Evolutionary conservation across 352 stramenopile species (phyloP).

Genomic region (Globisporangium ultimum): DNA sequence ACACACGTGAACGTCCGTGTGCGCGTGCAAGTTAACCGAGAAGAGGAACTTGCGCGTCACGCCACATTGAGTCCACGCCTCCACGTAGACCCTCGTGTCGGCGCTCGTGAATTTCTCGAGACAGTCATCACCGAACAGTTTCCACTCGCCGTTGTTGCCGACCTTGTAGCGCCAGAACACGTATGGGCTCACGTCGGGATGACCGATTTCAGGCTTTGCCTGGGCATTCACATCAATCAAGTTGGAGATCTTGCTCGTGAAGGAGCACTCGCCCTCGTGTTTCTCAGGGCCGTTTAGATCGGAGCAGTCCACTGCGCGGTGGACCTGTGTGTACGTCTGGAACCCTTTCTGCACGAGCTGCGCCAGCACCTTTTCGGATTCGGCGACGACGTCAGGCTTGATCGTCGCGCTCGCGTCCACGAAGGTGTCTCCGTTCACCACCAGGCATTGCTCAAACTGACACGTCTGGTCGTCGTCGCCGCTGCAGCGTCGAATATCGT

Average conservation of each 20-base stretch:
- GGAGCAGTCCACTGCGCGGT: constrained; percentile 51
- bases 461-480: constrained; percentile 32
- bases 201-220: constrained; percentile 17
- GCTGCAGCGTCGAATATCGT: constrained; percentile 33
- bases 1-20: constrained; percentile 42
- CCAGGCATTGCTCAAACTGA: constrained; percentile 51
- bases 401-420: constrained; percentile 30
- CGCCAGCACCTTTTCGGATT: constrained; percentile 36
- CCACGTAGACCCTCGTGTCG: constrained; percentile 45
- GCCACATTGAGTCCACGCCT: constrained; percentile 63
- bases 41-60: constrained; percentile 43
- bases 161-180: constrained; percentile 70
- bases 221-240: constrained; percentile 30
- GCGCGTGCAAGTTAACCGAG: constrained; percentile 46
- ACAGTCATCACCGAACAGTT: constrained; percentile 27
- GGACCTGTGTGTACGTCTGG: constrained; percentile 57
- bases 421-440: constrained; percentile 47
- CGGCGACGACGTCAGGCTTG: constrained; percentile 15
- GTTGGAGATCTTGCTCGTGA: constrained; percentile 27
- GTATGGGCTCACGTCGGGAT: constrained; percentile 26
- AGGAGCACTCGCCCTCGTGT: constrained; percentile 28
- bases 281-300: constrained; percentile 23
- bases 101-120: constrained; percentile 32
- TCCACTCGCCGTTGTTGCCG: constrained; percentile 18
- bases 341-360: constrained; percentile 33